Evolutionary conservation across 768 basidiomycete genomes (phyloP).

Genomic region (Tricholoma hemisulphureum): DNA sequence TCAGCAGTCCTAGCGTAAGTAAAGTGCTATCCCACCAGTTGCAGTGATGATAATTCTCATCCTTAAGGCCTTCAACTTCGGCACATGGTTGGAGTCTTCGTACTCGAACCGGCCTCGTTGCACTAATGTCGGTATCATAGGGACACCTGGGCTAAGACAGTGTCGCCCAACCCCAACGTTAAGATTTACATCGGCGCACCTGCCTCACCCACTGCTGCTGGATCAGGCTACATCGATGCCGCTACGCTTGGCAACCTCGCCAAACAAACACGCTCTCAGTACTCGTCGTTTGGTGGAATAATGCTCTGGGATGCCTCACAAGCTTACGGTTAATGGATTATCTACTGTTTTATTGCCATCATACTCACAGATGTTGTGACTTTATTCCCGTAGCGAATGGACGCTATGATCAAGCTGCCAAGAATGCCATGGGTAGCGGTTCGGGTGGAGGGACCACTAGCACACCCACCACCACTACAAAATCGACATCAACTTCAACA

Average conservation of each 20-base stretch:
- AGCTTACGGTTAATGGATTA: slow-evolving; percentile 31
- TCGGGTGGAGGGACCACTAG: too few relatives aligned
- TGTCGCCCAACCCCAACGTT: slow-evolving; percentile 50
- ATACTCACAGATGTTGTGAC: background rate
- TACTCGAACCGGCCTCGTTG: too few relatives aligned
- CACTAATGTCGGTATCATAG: slow-evolving; percentile 15
- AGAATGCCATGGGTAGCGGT: slow-evolving; percentile 37
- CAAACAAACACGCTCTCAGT: slow-evolving; percentile 39
- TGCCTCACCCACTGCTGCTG: slow-evolving; percentile 48
- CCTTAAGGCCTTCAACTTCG: slow-evolving; percentile 47
- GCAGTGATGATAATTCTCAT: background rate
- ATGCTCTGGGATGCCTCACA: slow-evolving; percentile 44
- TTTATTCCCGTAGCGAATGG: slow-evolving; percentile 27
- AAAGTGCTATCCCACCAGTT: too few relatives aligned
- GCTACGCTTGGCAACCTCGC: slow-evolving; percentile 41
- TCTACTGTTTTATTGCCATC: background rate
- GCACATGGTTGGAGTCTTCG: slow-evolving; percentile 34
- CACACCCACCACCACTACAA: slow-evolving; percentile 20
- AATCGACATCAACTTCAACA: slow-evolving; percentile 6
- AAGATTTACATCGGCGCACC: slow-evolving; percentile 59
- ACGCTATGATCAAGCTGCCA: slow-evolving; percentile 38
- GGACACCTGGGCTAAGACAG: slow-evolving; percentile 57
- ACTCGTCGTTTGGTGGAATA: slow-evolving; percentile 54
- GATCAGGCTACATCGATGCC: slow-evolving; percentile 51
- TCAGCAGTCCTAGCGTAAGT: slow-evolving; percentile 41